Percentiles rank a stretch among this genome's conserved stretches.
Evolutionary conservation across 768 basidiomycete genomes (phyloP).

Genomic region (Psilocybe azurescens): DNA sequence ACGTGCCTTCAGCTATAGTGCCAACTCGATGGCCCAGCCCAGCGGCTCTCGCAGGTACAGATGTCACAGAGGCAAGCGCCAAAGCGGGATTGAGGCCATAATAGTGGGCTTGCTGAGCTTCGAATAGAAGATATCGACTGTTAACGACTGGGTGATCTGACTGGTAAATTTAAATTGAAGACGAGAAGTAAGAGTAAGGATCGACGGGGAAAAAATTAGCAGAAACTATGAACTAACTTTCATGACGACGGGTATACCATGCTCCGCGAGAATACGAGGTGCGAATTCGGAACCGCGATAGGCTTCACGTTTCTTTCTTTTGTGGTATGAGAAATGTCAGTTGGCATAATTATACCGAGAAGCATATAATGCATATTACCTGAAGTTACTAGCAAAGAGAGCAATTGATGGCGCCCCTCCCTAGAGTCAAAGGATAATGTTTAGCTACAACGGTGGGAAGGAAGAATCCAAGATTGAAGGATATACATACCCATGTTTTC

Average conservation of each 20-base stretch:
- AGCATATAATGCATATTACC: conserved; percentile 29
- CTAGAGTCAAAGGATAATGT: conserved; percentile 23
- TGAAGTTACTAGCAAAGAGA: conserved; percentile 69
- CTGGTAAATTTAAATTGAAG: conserved; percentile 26
- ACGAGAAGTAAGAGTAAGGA: no score
- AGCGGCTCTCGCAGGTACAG: conserved; percentile 63
- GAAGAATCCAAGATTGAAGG: neutral
- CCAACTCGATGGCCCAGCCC: conserved; percentile 77
- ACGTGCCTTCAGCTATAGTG: conserved; percentile 54
- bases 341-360: neutral
- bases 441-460: no score
- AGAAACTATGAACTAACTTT: conserved; percentile 48
- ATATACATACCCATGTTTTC: conserved; percentile 57
- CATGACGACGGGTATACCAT: conserved; percentile 72
- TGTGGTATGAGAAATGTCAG: neutral
- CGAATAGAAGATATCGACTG: conserved; percentile 70
- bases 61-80: conserved; percentile 68
- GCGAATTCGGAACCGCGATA: conserved; percentile 81
- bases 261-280: conserved; percentile 68
- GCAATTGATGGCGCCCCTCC: conserved; percentile 69
- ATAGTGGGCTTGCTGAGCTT: conserved; percentile 73
- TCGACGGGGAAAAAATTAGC: neutral
- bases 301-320: conserved; percentile 51
- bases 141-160: conserved; percentile 63
- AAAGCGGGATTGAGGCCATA: conserved; percentile 63